Evolutionary conservation across 768 basidiomycete genomes (phyloP).

Genomic region (Mycena capillaripes): DNA sequence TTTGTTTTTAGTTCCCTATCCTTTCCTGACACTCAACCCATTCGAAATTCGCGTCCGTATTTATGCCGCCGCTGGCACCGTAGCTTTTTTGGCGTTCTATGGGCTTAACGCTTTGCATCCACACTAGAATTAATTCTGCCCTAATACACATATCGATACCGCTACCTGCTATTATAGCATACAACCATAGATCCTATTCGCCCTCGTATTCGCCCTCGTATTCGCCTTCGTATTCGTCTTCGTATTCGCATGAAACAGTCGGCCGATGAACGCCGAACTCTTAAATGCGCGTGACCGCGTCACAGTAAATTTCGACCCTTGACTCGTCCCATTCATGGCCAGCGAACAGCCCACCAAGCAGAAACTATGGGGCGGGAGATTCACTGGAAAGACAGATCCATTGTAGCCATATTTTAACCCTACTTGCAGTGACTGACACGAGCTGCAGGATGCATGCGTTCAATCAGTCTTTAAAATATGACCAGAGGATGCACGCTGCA

Average conservation of each 20-base stretch:
- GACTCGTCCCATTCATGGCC: constrained; percentile 43
- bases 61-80: constrained; percentile 64
- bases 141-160: too few species aligned
- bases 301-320: constrained; percentile 9
- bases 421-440: constrained; percentile 35
- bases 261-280: background rate
- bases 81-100: constrained; percentile 71
- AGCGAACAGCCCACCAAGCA: constrained; percentile 65
- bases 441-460: constrained; percentile 91
- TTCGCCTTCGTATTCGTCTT: too few species aligned
- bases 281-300: constrained; percentile 7
- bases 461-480: constrained; percentile 96
- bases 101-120: constrained; percentile 71
- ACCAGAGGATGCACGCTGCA: constrained; percentile 92
- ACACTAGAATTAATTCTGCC: too few species aligned
- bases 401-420: constrained; percentile 61
- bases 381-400: constrained; percentile 92
- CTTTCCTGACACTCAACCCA: constrained; percentile 78
- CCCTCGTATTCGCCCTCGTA: too few species aligned
- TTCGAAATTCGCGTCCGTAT: constrained; percentile 67
- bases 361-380: constrained; percentile 91
- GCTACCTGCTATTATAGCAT: too few species aligned
- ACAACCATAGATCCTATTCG: too few species aligned
- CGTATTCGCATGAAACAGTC: too few species aligned
- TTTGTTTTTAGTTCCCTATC: constrained; percentile 77